Base-by-base conservation (phyloP, 768 basidiomycete genomes). In the Trametopsis cervina region DNA sequence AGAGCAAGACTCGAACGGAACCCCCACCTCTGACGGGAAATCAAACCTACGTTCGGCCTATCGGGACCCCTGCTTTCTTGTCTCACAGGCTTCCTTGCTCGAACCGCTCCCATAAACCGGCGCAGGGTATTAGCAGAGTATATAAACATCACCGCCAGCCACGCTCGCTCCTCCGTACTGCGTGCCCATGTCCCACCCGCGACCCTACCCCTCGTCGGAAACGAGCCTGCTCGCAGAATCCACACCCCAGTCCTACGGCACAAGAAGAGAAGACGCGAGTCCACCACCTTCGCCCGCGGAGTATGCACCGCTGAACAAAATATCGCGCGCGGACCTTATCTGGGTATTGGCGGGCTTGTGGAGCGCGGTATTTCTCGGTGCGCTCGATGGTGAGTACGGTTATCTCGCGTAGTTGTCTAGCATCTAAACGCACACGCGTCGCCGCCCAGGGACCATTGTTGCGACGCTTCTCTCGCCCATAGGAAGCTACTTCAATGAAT, bases 391-490 rank as follows among this genome's bases (percentile, higher is more conserved):
- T 85, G 62, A 49, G 72, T 63, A 43, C 42, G 42, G 18, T n/a
- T n/a, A n/a, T n/a, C n/a, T n/a, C n/a, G n/a, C n/a, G n/a, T n/a
- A n/a, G n/a, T n/a, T n/a, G n/a, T n/a, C n/a, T n/a, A n/a, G n/a
- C n/a, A n/a, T n/a, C n/a, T n/a, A n/a, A n/a, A n/a, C n/a, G n/a
- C n/a, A 46, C 47, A 33, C 35, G 33, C 22, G 26, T 35, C 20
- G 22, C 40, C 40, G 22, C 36, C 44, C 55, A 85, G 87, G 86
- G 56, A 91, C 89, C 4, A 83, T 92, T 57, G 89, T 92, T 51
- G 90, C 89, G 22, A 93, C 90, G 1, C 75, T 93, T 42, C 69
- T 89, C 50, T 78, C 84, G 36, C 85, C 89, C 48, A 91, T 93
- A 54, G 90, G 89, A 45, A 89, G 85, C 60, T 76, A 86, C 60